Base-by-base conservation (phyloP, 2,329 filamentous ascomycete species). In the Penicillium sp. region DNA sequence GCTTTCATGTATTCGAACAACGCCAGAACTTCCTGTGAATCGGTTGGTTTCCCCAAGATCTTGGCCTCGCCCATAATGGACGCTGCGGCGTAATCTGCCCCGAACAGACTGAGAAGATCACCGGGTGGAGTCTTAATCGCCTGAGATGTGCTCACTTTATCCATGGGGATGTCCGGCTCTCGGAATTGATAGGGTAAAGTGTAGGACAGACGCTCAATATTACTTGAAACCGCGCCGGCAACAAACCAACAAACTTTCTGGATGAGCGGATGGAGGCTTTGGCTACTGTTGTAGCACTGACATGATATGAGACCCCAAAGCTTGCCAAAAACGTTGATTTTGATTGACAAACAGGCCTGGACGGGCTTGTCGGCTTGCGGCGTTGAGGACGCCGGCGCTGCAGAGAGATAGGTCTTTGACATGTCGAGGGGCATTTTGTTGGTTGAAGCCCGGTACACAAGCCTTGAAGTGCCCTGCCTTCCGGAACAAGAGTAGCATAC, bases 231-330 rank as follows among this genome's bases (percentile, higher is more conserved):
- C 0, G 83, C 87, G 60, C 94, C 87, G 7, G 88, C 86, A 1
- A 95, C 80, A 7, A 95, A 72, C n/a, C 88, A 83, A 64, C 88
- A 95, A 81, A 94, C 88, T 65, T 93, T 94, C 12, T 88, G 79
- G 43, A 93, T 88, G 0, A 88, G 87, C 60, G 95, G 94, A 0
- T 87, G 87, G 0, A 95, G 86, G 19, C 87, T 78, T 85, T 89
- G 89, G 13, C 86, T 86, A 49, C 78, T 58, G 0, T 87, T 87
- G 58, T 93, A 94, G 0, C 84, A 81, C 63, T 95, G 88, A 56
- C 88, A 95, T 4, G 87, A 82, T 41, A 95, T 87, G 21, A 95
- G 72, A 0, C 89, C 89, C 89, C 88, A 95, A 0, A 94, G 71
- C 60, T 94, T 86, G 57, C 80, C 77, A 61, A 94, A 95, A 0